Conservation (phyloP, 805 yeast species). For the Metschnikowia lochheadii region DNA sequence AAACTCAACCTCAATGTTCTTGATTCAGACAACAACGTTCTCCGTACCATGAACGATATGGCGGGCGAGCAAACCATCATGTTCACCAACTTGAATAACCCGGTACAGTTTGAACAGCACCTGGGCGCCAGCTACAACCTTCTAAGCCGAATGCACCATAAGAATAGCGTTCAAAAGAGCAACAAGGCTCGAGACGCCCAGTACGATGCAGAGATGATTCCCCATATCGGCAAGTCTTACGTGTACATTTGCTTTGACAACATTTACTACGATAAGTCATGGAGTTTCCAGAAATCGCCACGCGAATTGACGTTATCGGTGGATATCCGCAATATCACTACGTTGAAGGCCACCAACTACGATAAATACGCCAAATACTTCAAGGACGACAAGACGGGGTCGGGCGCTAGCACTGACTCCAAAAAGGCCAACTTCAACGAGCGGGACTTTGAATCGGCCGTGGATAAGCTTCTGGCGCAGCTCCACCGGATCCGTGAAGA, state of each 20-base stretch:
- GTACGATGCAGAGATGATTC: constrained; percentile 16
- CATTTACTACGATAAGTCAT: constrained; percentile 37
- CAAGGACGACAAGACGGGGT: constrained; percentile 9
- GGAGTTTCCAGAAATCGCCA: constrained; percentile 35
- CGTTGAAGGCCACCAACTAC: constrained; percentile 35
- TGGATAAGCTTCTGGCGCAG: constrained; percentile 27
- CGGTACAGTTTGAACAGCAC: constrained; percentile 15
- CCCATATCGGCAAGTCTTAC: constrained; percentile 24
- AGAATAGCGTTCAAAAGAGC: constrained; percentile 2
- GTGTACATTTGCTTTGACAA: constrained; percentile 42
- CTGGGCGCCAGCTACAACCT: constrained; percentile 1
- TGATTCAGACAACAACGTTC: constrained; percentile 34
- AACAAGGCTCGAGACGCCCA: constrained; percentile 11
- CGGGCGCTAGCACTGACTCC: background rate
- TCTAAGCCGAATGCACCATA: background rate
- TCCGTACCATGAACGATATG: constrained; percentile 31
- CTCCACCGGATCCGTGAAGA: constrained; percentile 29
- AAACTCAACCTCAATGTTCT: constrained; percentile 32
- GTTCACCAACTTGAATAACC: constrained; percentile 36
- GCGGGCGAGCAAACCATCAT: constrained; percentile 30
- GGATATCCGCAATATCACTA: constrained; percentile 32
- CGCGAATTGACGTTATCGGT: constrained; percentile 34
- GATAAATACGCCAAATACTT: constrained; percentile 34
- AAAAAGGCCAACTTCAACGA: constrained; percentile 14
- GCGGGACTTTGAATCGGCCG: constrained; percentile 30